These are phyloP conservation scores for Pyrenochaeta sp. DNA, from an alignment of 2,329 filamentous ascomycete genomes.

Conservation along the genomic window DNA sequence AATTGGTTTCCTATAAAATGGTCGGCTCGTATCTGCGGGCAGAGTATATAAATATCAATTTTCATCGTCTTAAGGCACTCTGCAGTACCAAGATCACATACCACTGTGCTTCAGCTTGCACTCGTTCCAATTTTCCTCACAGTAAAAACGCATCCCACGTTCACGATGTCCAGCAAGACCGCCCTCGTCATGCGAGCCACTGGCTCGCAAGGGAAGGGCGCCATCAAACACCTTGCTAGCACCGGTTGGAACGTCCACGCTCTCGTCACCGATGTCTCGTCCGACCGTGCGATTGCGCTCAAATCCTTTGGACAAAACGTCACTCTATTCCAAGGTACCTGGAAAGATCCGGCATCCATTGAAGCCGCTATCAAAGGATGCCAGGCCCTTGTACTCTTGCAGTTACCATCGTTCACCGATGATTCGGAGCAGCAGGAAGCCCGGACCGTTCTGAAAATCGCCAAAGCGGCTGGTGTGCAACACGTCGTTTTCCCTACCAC, in stretches of 20 bases:
- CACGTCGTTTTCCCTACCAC: conserved; percentile 41
- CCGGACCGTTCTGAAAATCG: conserved; percentile 29
- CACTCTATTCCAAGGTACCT: conserved; percentile 40
- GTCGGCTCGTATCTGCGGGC: too few relatives aligned
- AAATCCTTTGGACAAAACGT: conserved; percentile 33
- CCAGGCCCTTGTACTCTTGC: conserved; percentile 35
- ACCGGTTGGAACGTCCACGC: conserved; percentile 42
- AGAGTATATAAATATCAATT: neutral
- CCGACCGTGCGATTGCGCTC: conserved; percentile 37
- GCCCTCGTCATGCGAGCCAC: conserved; percentile 32
- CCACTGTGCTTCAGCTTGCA: neutral
- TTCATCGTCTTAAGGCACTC: neutral
- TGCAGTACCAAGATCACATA: neutral
- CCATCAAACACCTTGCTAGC: conserved; percentile 38
- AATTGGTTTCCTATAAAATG: neutral
- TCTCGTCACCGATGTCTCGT: conserved; percentile 40
- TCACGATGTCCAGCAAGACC: conserved; percentile 21
- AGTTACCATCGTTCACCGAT: conserved; percentile 30
- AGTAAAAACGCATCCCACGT: neutral
- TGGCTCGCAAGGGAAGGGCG: conserved; percentile 26
- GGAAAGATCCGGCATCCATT: conserved; percentile 40
- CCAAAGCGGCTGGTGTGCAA: conserved; percentile 41
- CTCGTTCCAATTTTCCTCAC: neutral
- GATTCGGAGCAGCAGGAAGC: conserved; percentile 29
- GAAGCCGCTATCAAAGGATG: conserved; percentile 40